These are phyloP conservation scores for Ulota crispa DNA, from an alignment of 225 moss, liverwort and hornwort genomes.

Conservation along the genomic window DNA sequence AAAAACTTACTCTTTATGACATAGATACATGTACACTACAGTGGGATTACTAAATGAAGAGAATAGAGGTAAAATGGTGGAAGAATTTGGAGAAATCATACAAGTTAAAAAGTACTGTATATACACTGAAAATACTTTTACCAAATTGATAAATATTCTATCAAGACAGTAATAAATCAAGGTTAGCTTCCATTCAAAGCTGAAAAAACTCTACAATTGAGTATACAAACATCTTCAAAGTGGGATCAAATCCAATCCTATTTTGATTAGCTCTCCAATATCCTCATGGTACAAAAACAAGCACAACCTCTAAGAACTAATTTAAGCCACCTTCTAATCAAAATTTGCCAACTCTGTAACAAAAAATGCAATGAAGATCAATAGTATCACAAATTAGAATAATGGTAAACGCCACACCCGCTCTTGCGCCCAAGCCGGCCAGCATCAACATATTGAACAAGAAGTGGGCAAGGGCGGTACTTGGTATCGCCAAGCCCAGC, in stretches of 20 bases:
- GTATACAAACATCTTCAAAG: not conserved
- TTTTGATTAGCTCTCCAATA: not conserved
- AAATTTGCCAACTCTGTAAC: not conserved
- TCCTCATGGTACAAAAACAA: not conserved
- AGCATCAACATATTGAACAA: conserved; percentile 81
- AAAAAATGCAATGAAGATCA: not conserved
- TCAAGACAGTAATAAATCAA: too few relatives aligned
- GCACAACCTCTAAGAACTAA: too few relatives aligned
- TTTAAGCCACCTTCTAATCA: not conserved
- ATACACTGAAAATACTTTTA: too few relatives aligned
- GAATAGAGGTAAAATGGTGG: too few relatives aligned
- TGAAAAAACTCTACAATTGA: rapidly evolving
- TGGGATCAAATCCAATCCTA: not conserved
- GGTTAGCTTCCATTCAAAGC: not conserved
- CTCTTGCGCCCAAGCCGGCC: conserved; percentile 83
- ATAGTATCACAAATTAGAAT: conserved; percentile 33
- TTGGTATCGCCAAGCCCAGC: conserved; percentile 71
- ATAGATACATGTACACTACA: too few relatives aligned
- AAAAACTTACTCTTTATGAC: too few relatives aligned
- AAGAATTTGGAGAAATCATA: too few relatives aligned
- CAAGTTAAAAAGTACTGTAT: too few relatives aligned
- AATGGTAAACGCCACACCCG: conserved; percentile 71
- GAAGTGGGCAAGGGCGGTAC: conserved; percentile 76
- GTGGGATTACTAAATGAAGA: too few relatives aligned
- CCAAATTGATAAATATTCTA: too few relatives aligned